These are phyloP conservation scores for Ophiocordyceps camponoti-saundersi DNA, from an alignment of 2,329 filamentous ascomycete species.

Conservation along the genomic window DNA sequence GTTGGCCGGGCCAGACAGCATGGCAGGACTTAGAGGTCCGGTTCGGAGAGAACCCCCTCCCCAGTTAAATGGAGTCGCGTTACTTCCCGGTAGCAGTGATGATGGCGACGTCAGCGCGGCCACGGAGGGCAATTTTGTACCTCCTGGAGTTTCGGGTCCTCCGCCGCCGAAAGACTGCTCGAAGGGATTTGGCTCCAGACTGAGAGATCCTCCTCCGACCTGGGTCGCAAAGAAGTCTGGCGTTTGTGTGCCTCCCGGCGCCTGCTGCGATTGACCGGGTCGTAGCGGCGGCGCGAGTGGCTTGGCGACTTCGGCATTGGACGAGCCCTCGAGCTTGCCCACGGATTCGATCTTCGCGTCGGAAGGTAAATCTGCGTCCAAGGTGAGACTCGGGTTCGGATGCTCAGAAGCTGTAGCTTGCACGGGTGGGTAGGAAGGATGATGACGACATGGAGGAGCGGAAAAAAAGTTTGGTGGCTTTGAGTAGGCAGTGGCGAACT, in stretches of 20 bases:
- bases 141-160: conserved; percentile 64
- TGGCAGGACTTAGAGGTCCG: conserved; percentile 87
- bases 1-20: conserved; percentile 73
- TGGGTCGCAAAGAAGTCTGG: conserved; percentile 54
- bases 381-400: conserved; percentile 2
- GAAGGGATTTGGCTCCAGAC: conserved; percentile 86
- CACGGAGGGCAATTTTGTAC: conserved; percentile 71
- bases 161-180: conserved; percentile 74
- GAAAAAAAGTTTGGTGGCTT: background rate
- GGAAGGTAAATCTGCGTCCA: conserved; percentile 20
- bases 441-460: conserved; percentile 4
- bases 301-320: conserved; percentile 42
- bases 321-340: conserved; percentile 29
- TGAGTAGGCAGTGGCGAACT: conserved; percentile 4
- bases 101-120: conserved; percentile 83
- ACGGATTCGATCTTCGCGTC: conserved; percentile 28
- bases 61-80: conserved; percentile 64
- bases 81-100: conserved; percentile 57
- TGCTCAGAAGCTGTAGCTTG: background rate
- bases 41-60: conserved; percentile 69
- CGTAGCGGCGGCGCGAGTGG: conserved; percentile 57
- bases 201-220: conserved; percentile 33
- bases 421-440: background rate
- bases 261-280: conserved; percentile 28
- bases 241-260: conserved; percentile 26